These are phyloP conservation scores for Blastocystis sp. DNA, from an alignment of 352 stramenopile species.

Conservation along the genomic window DNA sequence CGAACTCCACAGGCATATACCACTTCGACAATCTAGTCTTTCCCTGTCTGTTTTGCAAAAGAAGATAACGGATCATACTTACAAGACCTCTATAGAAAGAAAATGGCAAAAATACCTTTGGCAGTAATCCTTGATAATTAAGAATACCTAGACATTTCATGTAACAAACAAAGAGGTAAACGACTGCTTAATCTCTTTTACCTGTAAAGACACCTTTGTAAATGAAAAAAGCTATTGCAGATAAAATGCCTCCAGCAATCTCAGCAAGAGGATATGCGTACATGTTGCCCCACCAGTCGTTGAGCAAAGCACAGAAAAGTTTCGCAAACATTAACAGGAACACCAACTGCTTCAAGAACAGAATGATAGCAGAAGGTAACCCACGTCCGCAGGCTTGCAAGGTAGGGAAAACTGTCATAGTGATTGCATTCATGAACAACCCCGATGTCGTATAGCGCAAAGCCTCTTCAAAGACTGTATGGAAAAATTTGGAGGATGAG, in stretches of 20 bases:
- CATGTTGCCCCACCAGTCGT: slow-evolving; percentile 56
- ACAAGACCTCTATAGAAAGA: background rate
- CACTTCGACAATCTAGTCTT: slow-evolving; percentile 98
- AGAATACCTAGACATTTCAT: background rate
- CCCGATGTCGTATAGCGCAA: slow-evolving; percentile 28
- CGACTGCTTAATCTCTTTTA: slow-evolving; percentile 7
- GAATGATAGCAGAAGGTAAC: slow-evolving; percentile 9
- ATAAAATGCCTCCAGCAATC: background rate
- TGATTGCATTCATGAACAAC: slow-evolving; percentile 29
- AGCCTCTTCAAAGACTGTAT: slow-evolving; percentile 21
- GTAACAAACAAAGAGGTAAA: slow-evolving; percentile 13
- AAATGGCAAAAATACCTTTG: background rate
- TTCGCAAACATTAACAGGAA: slow-evolving; percentile 30
- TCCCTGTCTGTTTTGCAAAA: slow-evolving; percentile 94
- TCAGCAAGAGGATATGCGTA: slow-evolving; percentile 53
- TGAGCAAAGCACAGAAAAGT: background rate
- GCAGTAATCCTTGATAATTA: background rate
- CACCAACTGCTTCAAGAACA: slow-evolving; percentile 34
- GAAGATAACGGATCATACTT: slow-evolving; percentile 85
- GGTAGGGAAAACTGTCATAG: slow-evolving; percentile 19
- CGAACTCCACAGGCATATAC: slow-evolving; percentile 80
- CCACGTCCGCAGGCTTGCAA: slow-evolving; percentile 36
- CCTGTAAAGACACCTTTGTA: slow-evolving; percentile 33
- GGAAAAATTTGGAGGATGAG: slow-evolving; percentile 7
- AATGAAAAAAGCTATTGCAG: slow-evolving; percentile 14